Base-by-base conservation (phyloP, 257 asterid species). In the Rubia yunnanensis region DNA sequence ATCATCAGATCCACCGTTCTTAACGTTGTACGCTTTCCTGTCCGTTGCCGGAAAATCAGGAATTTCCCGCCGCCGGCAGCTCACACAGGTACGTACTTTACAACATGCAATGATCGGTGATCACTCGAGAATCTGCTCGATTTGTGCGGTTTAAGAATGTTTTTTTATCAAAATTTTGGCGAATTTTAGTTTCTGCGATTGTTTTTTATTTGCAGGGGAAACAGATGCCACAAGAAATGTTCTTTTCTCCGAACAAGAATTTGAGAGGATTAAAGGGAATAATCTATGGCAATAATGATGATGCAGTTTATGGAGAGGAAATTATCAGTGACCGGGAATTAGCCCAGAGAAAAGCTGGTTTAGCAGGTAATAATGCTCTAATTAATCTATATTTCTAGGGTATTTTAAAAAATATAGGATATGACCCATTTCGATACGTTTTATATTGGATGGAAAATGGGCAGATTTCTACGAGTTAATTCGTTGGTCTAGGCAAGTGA, bases 261-360 rank as follows among this genome's bases (percentile, higher is more conserved):
- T 38, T 70, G 69, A 80, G 96, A 79, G 97, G 95, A 55, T 58
- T 86, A 11, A 85, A 79, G 74, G 76, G 88, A 15, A 75, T 80
- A 81, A 48, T 73, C 78, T 66, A 62, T 82, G 77, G 64, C 81
- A 67, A 20, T 34, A 81, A 63, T 31, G 52, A 65, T 22, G 52
- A 44, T 52, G 63, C 80, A 41, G 71, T 85, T 4, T 31, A 72
- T 41, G 73, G 82, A 1, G 97, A 85, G 31, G 94, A 87, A 57
- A 79, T 73, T 53, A 80, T 87, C 80, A 80, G 75, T 46, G 92
- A 89, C 64, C 91, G 77, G 8, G 97, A 81, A 69, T 77, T 89
- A 73, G 97, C 95, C 17, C 94, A 85, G 26, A 72, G 97, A 64
- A 89, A 87, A 84, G 92, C 97, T n/a, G 94, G 86, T 15, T 91